Conservation (phyloP, 441 rosid genomes). For the Arabidopsis lyrata region DNA sequence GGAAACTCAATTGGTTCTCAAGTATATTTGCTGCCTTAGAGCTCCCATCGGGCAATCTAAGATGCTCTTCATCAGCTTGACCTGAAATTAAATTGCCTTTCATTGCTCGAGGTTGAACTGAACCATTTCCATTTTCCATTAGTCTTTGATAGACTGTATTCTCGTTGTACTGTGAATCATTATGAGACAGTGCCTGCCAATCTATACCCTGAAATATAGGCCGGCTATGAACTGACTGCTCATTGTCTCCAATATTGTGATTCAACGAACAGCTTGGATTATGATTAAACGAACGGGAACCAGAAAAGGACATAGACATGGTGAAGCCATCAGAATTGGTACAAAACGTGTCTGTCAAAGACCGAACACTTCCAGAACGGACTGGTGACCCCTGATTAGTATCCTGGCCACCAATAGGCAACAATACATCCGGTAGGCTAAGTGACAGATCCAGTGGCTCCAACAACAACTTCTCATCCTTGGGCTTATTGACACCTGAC, state of each 20-base stretch:
- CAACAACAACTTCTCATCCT: slow-evolving; percentile 67
- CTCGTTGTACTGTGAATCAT: slow-evolving; percentile 77
- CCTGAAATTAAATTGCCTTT: slow-evolving; percentile 59
- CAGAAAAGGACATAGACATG: slow-evolving; percentile 92
- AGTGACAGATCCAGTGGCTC: slow-evolving; percentile 96
- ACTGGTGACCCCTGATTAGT: slow-evolving; percentile 71
- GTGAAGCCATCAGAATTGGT: slow-evolving; percentile 92
- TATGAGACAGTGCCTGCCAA: slow-evolving; percentile 75
- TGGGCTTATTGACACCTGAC: slow-evolving; percentile 54
- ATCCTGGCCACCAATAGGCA: slow-evolving; percentile 79
- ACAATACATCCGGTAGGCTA: slow-evolving; percentile 87
- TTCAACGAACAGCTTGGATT: slow-evolving; percentile 96
- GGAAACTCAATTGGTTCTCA: slow-evolving; percentile 78
- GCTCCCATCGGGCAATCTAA: slow-evolving; percentile 56
- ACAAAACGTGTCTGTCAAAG: slow-evolving; percentile 71
- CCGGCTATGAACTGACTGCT: slow-evolving; percentile 97
- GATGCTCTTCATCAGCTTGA: slow-evolving; percentile 54
- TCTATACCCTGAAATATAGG: slow-evolving; percentile 91
- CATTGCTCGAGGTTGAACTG: slow-evolving; percentile 60
- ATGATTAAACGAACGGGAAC: slow-evolving; percentile 93
- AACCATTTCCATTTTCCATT: slow-evolving; percentile 74
- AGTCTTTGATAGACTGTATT: slow-evolving; percentile 64
- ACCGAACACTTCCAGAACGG: slow-evolving; percentile 82
- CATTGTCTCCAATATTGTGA: slow-evolving; percentile 87
- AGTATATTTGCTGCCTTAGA: slow-evolving; percentile 63